Evolutionary conservation across 1,139 yeast genomes (phyloP), one percentile per base, ranked within the genome.

Genomic region (Geotrichum fermentans): DNA sequence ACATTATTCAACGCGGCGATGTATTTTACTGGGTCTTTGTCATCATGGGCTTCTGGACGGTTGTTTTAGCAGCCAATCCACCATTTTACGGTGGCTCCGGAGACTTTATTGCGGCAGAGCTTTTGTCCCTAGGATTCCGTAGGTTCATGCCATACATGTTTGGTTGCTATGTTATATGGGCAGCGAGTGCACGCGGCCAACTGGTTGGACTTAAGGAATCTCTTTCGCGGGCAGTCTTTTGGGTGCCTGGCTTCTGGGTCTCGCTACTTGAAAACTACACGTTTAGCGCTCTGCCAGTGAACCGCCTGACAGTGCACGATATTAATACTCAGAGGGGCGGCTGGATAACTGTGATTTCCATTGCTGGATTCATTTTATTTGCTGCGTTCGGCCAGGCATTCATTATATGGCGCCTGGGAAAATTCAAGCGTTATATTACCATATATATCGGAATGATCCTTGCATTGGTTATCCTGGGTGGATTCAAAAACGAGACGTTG

Each of bases 181-280:
- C 68, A 38, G 65, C 70, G 40, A 74, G 87, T 1, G 73, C 77
- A 18, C 52, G 56, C 35, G 67, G 65, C 11, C 66, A 62, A 50
- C 57, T 70, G 40, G 32, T 47, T 2, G 58, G 55, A 14, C 53
- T 61, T 47, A 53, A 55, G 20, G 71, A 70, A 13, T 59, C 64
- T 32, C 52, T 88, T 18, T 73, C 79, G 45, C 75, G 86, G 49
- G 59, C 79, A 0, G 37, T 83, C 0, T 62, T 82, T 37, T 90
- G 95, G 92, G 83, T 84, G 55, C 84, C 90, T 0, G 72, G 83
- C 4, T 84, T 85, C 60, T 88, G 96, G 95, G 60, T 86, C 1
- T 96, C 97, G 0, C 75, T 86, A 37, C 72, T 89, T 59, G 90
- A 90, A 62, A 89, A 89, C 64, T 76, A 87, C 59, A 88, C 96